phyloP scores from a whole-genome alignment of 2,329 filamentous ascomycete genomes.

The Fusarium buxicola region DNA sequence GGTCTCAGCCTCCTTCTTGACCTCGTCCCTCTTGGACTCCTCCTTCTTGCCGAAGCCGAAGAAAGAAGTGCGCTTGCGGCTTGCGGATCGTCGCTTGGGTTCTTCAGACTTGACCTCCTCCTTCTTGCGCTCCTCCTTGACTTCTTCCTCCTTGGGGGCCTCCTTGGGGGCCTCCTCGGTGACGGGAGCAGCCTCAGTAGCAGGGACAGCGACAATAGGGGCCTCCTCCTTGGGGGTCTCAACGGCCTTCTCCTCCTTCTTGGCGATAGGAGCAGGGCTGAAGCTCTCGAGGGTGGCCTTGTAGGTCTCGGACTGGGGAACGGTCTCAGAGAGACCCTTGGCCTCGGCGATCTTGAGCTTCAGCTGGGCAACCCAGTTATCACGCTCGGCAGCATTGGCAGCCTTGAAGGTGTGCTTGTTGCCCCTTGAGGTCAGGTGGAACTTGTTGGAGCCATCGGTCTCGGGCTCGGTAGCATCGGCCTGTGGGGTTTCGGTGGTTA shows the following conservation, averaged over 20 bases:
- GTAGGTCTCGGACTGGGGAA: slow-evolving; percentile 86
- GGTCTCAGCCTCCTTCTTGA: slow-evolving; percentile 60
- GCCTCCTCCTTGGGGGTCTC: slow-evolving; percentile 51
- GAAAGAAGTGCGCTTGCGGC: slow-evolving; percentile 74
- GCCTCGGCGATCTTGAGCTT: slow-evolving; percentile 87
- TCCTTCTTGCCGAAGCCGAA: slow-evolving; percentile 72
- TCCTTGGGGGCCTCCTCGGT: slow-evolving; percentile 52
- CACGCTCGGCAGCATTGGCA: slow-evolving; percentile 77
- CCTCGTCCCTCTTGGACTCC: slow-evolving; percentile 57
- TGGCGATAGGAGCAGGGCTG: slow-evolving; percentile 59
- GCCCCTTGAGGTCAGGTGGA: slow-evolving; percentile 84
- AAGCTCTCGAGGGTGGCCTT: slow-evolving; percentile 83
- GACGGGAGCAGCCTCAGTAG: slow-evolving; percentile 35
- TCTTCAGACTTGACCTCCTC: slow-evolving; percentile 68
- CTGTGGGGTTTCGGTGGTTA: slow-evolving; percentile 49
- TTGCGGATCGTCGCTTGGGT: slow-evolving; percentile 71
- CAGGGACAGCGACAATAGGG: slow-evolving; percentile 44
- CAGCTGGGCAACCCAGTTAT: slow-evolving; percentile 89
- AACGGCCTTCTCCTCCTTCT: slow-evolving; percentile 58
- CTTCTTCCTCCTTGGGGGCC: slow-evolving; percentile 52
- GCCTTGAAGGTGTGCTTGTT: slow-evolving; percentile 98
- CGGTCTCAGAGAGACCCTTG: slow-evolving; percentile 79
- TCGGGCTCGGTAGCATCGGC: slow-evolving; percentile 75
- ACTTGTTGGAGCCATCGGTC: slow-evolving; percentile 82
- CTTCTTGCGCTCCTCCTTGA: slow-evolving; percentile 53